phyloP scores from a whole-genome alignment of 2,329 filamentous ascomycete species.

The Chaetomium sp. region DNA sequence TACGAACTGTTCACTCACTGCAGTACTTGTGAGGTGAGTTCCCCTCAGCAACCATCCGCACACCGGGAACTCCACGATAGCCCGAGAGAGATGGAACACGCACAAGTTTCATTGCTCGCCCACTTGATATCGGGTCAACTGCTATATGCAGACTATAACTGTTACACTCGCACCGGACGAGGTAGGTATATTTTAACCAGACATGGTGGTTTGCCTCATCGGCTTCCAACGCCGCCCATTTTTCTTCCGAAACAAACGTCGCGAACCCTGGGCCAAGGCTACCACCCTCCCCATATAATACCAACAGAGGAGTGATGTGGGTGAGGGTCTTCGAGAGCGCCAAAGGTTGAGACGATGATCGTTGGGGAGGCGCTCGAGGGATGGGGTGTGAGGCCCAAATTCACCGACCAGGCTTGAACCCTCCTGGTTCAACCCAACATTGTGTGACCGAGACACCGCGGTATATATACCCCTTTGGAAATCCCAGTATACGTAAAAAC shows the following conservation, averaged over 20 bases:
- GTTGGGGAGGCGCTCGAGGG: no score
- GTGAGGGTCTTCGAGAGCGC: no score
- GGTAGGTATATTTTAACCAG: background rate
- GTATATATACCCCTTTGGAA: background rate
- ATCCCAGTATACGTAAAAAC: background rate
- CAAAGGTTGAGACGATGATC: no score
- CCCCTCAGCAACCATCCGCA: background rate
- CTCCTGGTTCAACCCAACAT: no score
- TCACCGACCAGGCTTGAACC: background rate
- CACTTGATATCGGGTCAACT: background rate
- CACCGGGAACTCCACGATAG: background rate
- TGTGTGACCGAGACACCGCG: background rate
- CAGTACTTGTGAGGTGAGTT: no score
- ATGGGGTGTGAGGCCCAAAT: no score
- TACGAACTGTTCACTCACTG: background rate
- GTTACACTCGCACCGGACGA: background rate
- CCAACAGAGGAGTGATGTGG: background rate
- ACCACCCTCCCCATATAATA: background rate
- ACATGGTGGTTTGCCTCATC: background rate
- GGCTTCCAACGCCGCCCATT: background rate
- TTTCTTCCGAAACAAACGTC: background rate
- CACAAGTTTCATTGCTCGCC: background rate
- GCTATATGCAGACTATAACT: background rate
- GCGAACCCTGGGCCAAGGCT: background rate
- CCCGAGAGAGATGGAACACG: background rate